A percentile compares a stretch with the other conserved stretches of the same genome.
Evolutionary conservation across 805 yeast species (phyloP).

Genomic region (Soucietia sequanensis): DNA sequence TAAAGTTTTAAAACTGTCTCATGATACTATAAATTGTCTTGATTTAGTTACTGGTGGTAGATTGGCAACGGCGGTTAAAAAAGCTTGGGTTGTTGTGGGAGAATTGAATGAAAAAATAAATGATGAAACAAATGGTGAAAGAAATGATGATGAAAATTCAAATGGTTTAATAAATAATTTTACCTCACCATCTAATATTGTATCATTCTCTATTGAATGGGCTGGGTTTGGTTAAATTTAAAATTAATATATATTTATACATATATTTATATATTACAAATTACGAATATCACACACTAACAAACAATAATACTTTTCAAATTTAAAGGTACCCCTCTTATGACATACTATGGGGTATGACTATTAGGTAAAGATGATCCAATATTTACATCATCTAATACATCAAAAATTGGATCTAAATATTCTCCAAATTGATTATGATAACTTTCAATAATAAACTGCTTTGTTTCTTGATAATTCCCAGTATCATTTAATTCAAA

Average conservation of each 20-base stretch:
- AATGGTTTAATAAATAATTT: too few species aligned
- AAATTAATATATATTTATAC: too few species aligned
- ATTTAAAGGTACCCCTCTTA: too few species aligned
- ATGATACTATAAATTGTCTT: conserved; percentile 45
- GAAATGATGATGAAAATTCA: conserved; percentile 2
- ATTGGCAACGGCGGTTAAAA: conserved; percentile 89
- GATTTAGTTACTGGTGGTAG: conserved; percentile 83
- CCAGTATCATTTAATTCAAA: not conserved
- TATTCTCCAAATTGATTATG: not conserved
- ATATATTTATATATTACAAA: too few species aligned
- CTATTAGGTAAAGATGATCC: too few species aligned
- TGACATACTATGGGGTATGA: too few species aligned
- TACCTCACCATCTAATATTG: conserved; percentile 22
- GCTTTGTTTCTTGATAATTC: not conserved
- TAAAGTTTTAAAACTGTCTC: conserved; percentile 30
- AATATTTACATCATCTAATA: too few species aligned
- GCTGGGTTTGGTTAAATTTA: conserved; percentile 93
- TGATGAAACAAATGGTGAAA: not conserved
- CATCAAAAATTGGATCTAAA: conserved; percentile 1
- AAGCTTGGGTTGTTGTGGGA: conserved; percentile 66
- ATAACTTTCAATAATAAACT: not conserved
- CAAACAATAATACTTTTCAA: too few species aligned
- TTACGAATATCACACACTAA: too few species aligned
- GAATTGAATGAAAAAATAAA: conserved; percentile 9
- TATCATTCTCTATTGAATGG: conserved; percentile 84